Evolutionary conservation across 495 filamentous ascomycete genomes (phyloP).

Genomic region (Hyaloscypha bicolor): DNA sequence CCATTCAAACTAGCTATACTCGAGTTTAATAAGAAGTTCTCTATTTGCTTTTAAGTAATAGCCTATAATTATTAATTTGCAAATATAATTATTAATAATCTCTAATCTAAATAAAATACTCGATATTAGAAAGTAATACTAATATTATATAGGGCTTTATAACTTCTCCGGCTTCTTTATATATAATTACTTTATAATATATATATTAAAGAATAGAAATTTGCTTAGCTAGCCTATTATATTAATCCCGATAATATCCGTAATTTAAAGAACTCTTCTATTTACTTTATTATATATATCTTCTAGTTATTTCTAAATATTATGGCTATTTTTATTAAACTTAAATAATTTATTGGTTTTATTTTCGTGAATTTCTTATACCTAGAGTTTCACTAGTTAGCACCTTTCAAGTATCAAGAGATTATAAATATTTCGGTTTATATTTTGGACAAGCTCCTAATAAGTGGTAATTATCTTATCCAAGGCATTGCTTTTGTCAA

Average conservation of each 20-base stretch:
- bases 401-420: slow-evolving; percentile 15
- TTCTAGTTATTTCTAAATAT: slow-evolving; percentile 24
- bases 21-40: too few relatives aligned
- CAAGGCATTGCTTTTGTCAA: slow-evolving; percentile 1
- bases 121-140: too few relatives aligned
- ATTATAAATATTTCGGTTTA: slow-evolving; percentile 18
- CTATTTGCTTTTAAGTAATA: too few relatives aligned
- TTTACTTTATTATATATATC: slow-evolving; percentile 44
- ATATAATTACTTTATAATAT: too few relatives aligned
- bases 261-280: slow-evolving; percentile 27
- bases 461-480: slow-evolving; percentile 7
- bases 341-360: slow-evolving; percentile 42
- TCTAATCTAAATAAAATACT: too few relatives aligned
- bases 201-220: too few relatives aligned
- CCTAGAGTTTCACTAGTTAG: slow-evolving; percentile 20
- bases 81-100: too few relatives aligned
- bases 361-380: slow-evolving; percentile 19
- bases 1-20: too few relatives aligned
- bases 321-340: slow-evolving; percentile 25
- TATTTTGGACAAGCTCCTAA: slow-evolving; percentile 9
- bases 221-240: too few relatives aligned
- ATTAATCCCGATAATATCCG: slow-evolving; percentile 50
- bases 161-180: too few relatives aligned
- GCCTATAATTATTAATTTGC: too few relatives aligned
- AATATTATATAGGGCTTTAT: too few relatives aligned